These are phyloP conservation scores for Boletus bicolor DNA, from an alignment of 768 basidiomycete species.

Conservation along the genomic window DNA sequence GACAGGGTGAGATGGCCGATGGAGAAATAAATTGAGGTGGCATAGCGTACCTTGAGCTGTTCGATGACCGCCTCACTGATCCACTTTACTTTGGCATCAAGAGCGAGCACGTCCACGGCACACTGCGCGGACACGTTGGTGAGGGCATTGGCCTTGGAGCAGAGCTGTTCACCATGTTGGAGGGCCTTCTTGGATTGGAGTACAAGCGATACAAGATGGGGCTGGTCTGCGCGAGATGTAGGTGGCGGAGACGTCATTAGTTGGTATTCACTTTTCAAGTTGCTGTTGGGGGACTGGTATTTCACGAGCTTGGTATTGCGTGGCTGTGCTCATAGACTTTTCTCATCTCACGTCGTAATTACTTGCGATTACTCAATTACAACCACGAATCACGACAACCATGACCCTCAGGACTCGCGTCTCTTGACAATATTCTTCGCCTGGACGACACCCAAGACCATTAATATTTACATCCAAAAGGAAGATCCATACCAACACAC, in stretches of 20 bases:
- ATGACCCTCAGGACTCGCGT: not conserved
- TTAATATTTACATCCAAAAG: not conserved
- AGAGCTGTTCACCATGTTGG: constrained; percentile 73
- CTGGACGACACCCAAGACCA: constrained; percentile 13
- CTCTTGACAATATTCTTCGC: constrained; percentile 39
- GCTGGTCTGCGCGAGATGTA: constrained; percentile 36
- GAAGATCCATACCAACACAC: constrained; percentile 13
- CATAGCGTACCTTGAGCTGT: constrained; percentile 62
- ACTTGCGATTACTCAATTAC: not conserved
- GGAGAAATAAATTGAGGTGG: not conserved
- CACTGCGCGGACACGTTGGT: constrained; percentile 65
- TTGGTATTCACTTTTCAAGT: not conserved
- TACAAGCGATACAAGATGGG: constrained; percentile 72
- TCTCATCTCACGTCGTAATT: too few species aligned
- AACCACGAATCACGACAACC: not conserved
- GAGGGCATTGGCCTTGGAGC: constrained; percentile 59
- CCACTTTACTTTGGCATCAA: constrained; percentile 82
- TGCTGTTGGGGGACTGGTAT: not conserved
- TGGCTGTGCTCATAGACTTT: constrained; percentile 7
- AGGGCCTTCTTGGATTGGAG: constrained; percentile 81
- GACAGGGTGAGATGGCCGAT: not conserved
- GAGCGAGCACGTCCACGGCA: constrained; percentile 67
- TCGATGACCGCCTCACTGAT: constrained; percentile 69
- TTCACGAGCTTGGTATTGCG: not conserved
- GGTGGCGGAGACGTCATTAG: constrained; percentile 22